Conservation (phyloP, 2,329 filamentous ascomycete species). For the Aspergillus glaucus region DNA sequence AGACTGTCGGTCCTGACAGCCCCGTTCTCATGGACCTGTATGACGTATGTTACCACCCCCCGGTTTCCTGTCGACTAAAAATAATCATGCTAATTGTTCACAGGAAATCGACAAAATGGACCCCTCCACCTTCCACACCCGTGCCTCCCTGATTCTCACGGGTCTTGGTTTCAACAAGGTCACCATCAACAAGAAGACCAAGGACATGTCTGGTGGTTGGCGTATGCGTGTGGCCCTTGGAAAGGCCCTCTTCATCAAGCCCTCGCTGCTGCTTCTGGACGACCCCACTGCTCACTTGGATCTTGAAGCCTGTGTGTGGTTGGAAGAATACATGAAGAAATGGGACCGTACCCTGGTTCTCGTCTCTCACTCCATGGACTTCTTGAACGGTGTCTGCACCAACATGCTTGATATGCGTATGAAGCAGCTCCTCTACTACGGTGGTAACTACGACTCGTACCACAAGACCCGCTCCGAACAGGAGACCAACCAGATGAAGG, state of each 20-base stretch:
- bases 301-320: constrained; percentile 98
- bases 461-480: constrained; percentile 89
- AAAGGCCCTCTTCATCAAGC: constrained; percentile 98
- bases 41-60: constrained; percentile 61
- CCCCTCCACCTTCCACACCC: constrained; percentile 90
- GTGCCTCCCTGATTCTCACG: constrained; percentile 91
- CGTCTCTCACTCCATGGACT: constrained; percentile 97
- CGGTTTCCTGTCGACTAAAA: not conserved
- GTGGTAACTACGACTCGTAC: constrained; percentile 99
- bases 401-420: constrained; percentile 98
- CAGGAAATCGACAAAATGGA: constrained; percentile 99
- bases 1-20: constrained; percentile 86
- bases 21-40: constrained; percentile 89
- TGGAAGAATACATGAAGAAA: constrained; percentile 99
- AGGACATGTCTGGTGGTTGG: constrained; percentile 99
- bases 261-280: constrained; percentile 88
- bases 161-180: constrained; percentile 99
- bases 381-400: constrained; percentile 96
- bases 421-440: constrained; percentile 89
- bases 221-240: constrained; percentile 97
- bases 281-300: constrained; percentile 99
- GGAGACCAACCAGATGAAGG: constrained; percentile 98
- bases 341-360: constrained; percentile 96
- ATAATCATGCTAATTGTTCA: constrained; percentile 17
- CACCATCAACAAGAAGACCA: constrained; percentile 98